These are phyloP conservation scores for Russula virescens DNA, from an alignment of 768 basidiomycete species.

Conservation along the genomic window DNA sequence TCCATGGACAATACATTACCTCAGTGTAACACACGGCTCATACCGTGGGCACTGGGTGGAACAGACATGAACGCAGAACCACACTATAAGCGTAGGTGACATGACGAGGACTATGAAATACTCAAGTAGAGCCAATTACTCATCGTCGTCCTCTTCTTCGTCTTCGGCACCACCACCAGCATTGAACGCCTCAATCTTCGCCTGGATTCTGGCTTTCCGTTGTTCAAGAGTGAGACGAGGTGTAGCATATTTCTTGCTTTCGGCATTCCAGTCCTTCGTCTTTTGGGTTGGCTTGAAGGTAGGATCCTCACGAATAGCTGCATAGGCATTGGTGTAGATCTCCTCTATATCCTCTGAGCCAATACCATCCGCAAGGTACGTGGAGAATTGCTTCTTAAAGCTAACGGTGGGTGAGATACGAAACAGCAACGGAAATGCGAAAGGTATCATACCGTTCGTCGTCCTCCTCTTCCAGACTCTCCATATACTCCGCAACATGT, in stretches of 20 bases:
- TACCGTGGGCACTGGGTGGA: neutral
- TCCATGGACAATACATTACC: neutral
- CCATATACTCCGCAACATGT: conserved; percentile 99
- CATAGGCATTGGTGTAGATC: conserved; percentile 87
- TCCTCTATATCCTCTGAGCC: conserved; percentile 97
- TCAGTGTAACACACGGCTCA: neutral
- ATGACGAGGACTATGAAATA: neutral
- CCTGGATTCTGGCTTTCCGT: conserved; percentile 74
- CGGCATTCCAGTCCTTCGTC: conserved; percentile 86
- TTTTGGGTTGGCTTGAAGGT: conserved; percentile 86
- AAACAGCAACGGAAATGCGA: neutral
- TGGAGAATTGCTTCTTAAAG: conserved; percentile 96
- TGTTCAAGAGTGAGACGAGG: conserved; percentile 67
- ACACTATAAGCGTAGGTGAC: neutral
- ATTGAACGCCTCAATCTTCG: conserved; percentile 89
- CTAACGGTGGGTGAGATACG: conserved; percentile 35
- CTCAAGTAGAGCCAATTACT: neutral
- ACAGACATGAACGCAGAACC: neutral
- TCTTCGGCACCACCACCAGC: conserved; percentile 41
- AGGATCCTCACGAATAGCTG: conserved; percentile 94
- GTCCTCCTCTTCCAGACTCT: conserved; percentile 98
- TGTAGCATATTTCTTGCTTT: conserved; percentile 64
- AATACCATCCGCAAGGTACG: conserved; percentile 92
- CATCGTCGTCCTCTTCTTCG: conserved; percentile 49
- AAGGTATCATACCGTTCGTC: conserved; percentile 72